These are phyloP conservation scores for Leccinellum albellum DNA, from an alignment of 768 basidiomycete species.

Conservation along the genomic window DNA sequence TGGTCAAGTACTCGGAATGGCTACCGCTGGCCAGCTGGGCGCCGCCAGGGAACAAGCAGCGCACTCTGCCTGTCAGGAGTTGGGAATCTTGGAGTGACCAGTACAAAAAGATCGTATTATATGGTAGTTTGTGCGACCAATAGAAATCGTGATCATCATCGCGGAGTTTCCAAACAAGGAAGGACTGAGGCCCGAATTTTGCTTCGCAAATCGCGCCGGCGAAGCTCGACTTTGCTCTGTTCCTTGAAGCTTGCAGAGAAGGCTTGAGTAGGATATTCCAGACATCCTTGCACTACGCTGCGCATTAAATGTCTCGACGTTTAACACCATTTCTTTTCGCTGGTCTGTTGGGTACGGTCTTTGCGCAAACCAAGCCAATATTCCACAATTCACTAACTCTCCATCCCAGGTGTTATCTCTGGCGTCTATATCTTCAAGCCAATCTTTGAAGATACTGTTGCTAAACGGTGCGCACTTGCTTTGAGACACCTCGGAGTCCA, in stretches of 20 bases:
- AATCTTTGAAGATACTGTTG: slow-evolving; percentile 23
- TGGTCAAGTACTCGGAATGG: slow-evolving; percentile 46
- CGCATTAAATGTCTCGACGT: slow-evolving; percentile 34
- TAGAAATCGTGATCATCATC: slow-evolving; percentile 3
- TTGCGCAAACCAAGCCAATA: background rate
- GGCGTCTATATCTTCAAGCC: slow-evolving; percentile 69
- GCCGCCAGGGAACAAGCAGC: slow-evolving; percentile 49
- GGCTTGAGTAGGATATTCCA: background rate
- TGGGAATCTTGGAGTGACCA: slow-evolving; percentile 19
- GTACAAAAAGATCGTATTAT: background rate
- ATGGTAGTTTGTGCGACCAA: background rate
- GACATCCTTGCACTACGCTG: background rate
- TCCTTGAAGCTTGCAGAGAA: background rate
- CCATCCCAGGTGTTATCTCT: slow-evolving; percentile 49
- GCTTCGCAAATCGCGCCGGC: slow-evolving; percentile 2
- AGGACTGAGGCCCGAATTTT: background rate
- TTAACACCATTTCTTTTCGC: slow-evolving; percentile 53
- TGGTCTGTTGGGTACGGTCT: slow-evolving; percentile 47
- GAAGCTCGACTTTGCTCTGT: background rate
- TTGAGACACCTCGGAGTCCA: no score
- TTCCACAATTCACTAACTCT: background rate
- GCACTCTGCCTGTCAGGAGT: slow-evolving; percentile 36
- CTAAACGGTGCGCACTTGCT: slow-evolving; percentile 12
- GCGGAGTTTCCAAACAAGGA: slow-evolving; percentile 29
- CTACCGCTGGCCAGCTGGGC: slow-evolving; percentile 40